Evolutionary conservation across 768 basidiomycete genomes (phyloP).

Genomic region (Kwoniella mangroviensis): DNA sequence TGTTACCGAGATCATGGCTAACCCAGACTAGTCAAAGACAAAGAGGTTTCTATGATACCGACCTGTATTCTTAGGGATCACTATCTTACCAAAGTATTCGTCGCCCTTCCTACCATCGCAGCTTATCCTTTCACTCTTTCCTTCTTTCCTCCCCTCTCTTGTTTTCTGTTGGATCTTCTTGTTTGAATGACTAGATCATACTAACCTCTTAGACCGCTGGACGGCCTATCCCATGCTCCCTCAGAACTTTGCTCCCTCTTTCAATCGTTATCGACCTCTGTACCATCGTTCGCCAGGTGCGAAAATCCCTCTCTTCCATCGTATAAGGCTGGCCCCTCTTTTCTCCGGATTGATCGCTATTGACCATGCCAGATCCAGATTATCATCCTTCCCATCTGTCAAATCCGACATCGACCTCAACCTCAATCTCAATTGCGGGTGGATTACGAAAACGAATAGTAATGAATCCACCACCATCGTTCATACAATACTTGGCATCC

Average conservation of each 20-base stretch:
- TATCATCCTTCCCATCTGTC: background rate
- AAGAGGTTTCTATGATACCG: too few relatives aligned
- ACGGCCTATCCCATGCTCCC: slow-evolving; percentile 9
- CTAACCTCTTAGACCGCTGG: slow-evolving; percentile 4
- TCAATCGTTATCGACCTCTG: background rate
- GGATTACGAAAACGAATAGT: slow-evolving; percentile 34
- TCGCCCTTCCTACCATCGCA: too few relatives aligned
- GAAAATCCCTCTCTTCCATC: background rate
- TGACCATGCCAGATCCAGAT: background rate
- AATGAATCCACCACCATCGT: slow-evolving; percentile 46
- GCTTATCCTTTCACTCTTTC: background rate
- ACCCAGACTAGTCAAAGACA: too few relatives aligned
- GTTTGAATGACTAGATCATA: background rate
- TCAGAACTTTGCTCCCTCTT: background rate
- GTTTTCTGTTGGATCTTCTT: background rate
- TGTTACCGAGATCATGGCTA: too few relatives aligned
- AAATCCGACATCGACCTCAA: too few relatives aligned
- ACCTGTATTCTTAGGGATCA: too few relatives aligned
- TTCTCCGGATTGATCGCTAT: background rate
- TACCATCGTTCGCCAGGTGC: background rate
- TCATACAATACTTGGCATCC: slow-evolving; percentile 35
- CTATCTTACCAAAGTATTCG: too few relatives aligned
- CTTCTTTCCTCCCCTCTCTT: background rate
- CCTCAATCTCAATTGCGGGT: too few relatives aligned
- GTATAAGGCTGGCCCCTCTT: background rate